Evolutionary conservation across 441 rosid genomes (phyloP).

Genomic region (Pelargonium fulgidum): DNA sequence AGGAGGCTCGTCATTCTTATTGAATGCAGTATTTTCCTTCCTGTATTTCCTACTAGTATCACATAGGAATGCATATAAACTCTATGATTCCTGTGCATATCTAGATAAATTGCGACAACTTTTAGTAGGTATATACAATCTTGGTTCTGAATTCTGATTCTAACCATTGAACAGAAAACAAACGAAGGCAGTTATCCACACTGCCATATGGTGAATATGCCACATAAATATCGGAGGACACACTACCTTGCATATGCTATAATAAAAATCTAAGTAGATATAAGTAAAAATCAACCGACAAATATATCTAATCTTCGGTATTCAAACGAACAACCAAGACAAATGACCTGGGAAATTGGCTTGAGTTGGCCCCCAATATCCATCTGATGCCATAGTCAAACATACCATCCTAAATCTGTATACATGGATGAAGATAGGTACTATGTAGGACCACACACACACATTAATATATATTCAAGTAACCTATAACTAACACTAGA

Average conservation of each 20-base stretch:
- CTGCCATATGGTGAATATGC: background rate
- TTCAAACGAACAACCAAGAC: background rate
- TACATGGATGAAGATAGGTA: no score
- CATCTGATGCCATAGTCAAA: no score
- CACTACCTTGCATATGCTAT: background rate
- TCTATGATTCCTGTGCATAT: background rate
- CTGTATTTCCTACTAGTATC: slow-evolving; percentile 8
- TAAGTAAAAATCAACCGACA: background rate
- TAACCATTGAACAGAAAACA: background rate
- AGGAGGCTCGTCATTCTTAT: slow-evolving; percentile 15
- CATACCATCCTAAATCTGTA: no score
- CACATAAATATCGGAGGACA: background rate
- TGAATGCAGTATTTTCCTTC: slow-evolving; percentile 14
- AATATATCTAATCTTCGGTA: background rate
- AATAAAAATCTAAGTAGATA: background rate
- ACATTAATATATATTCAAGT: no score
- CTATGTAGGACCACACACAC: no score
- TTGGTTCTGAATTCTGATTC: slow-evolving; percentile 1
- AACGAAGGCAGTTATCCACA: background rate
- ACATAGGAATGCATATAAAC: background rate
- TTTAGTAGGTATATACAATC: background rate
- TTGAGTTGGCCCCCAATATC: background rate
- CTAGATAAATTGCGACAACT: background rate
- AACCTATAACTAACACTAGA: no score
- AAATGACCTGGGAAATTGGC: background rate